Evolutionary conservation across 2,329 filamentous ascomycete genomes (phyloP).

Genomic region (Alternaria sp.): DNA sequence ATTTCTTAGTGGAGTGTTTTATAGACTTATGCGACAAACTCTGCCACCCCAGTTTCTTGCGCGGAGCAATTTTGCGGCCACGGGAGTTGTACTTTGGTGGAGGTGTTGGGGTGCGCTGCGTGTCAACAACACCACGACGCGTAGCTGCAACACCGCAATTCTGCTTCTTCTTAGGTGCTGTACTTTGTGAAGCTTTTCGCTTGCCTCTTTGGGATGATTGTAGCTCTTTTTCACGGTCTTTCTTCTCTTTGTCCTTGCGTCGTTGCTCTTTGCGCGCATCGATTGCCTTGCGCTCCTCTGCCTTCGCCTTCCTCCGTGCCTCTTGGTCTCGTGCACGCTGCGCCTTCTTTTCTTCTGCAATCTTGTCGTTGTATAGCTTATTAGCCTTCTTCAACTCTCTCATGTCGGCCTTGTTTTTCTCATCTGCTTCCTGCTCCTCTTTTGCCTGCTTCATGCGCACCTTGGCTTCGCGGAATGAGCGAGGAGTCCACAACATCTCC

Average conservation of each 20-base stretch:
- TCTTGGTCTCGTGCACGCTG: neutral
- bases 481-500: neutral
- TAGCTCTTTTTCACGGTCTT: neutral
- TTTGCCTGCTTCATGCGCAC: neutral
- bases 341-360: neutral
- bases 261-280: neutral
- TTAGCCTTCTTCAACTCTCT: conserved; percentile 1
- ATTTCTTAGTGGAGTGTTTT: too few relatives aligned
- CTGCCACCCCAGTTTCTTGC: too few relatives aligned
- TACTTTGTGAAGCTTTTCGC: too few relatives aligned
- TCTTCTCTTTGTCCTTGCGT: neutral
- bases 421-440: conserved; percentile 2
- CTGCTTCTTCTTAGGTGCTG: conserved; percentile 1
- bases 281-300: neutral
- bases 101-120: too few relatives aligned
- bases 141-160: neutral
- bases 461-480: neutral
- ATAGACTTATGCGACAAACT: too few relatives aligned
- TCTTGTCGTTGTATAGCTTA: conserved; percentile 6
- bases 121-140: neutral
- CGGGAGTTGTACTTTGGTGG: too few relatives aligned
- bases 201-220: neutral
- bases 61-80: too few relatives aligned
- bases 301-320: neutral
- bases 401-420: conserved; percentile 1